Base-by-base conservation (phyloP, 768 basidiomycete species). In the Mycena kentingensis region DNA sequence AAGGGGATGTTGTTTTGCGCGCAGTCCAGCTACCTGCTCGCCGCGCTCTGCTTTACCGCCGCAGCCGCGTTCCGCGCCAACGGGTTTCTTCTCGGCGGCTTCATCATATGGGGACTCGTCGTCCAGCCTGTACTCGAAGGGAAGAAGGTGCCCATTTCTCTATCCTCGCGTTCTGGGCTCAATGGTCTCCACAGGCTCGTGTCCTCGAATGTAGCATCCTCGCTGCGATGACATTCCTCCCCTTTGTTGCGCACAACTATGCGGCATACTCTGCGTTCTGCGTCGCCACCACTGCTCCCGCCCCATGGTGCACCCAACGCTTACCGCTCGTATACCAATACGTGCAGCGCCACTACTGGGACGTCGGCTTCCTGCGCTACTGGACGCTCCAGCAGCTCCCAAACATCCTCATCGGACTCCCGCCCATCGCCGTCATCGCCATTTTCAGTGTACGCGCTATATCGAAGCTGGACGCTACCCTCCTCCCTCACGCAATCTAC, bases 261-360 rank as follows among this genome's bases (percentile, higher is more conserved):
- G 64, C 71, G 38, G 90, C 86, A 3, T 93, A 89, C 65, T 39
- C 59, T 18, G 61, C 71, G 0, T 95, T 93, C 66, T 99, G 96
- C 25, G 21, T 54, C 16, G 18, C 4, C 50, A 52, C 25, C 51
- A 28, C n/a, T n/a, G n/a, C n/a, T n/a, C 57, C 63, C 24, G 67
- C 73, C 8, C n/a, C 46, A 4, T 98, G 95, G 95, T 98, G 96
- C 68, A 46, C 66, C 3, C 52, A 65, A 0, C 34, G 65, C 22
- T 63, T 83, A 4, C 93, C 93, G 0, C 81, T 83, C 15, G 83
- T 92, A 49, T 99, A 98, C 67, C 72, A 81, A 10, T 81, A 91
- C 63, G 88, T 89, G 2, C 96, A 99, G 66, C 70, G 70, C 4
- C 75, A 78, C 47, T 98, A 98, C 67, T 99, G 96, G 97, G 77